Percentiles rank a stretch among this genome's conserved stretches.
These are phyloP conservation scores for Lasiodiplodia theobromae DNA, from an alignment of 2,329 filamentous ascomycete species.

Conservation along the genomic window DNA sequence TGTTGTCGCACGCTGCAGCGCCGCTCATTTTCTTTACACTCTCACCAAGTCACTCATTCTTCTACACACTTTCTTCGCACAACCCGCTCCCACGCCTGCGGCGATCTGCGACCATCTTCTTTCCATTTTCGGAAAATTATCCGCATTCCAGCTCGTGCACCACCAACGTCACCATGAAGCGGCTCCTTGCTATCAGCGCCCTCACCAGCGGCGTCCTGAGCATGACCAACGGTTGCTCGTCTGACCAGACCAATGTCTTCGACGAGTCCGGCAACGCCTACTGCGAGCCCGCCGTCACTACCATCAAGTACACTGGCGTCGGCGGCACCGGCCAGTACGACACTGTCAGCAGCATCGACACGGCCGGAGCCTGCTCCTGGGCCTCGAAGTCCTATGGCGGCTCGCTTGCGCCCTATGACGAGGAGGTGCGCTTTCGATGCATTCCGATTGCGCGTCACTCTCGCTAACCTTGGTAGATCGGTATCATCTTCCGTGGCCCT, in stretches of 20 bases:
- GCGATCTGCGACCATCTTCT: conserved; percentile 15
- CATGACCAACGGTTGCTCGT: conserved; percentile 25
- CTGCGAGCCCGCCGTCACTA: conserved; percentile 65
- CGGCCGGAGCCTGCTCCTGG: conserved; percentile 63
- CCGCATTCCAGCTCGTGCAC: conserved; percentile 8
- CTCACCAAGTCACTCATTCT: conserved; percentile 30
- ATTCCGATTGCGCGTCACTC: not conserved
- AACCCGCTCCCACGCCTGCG: not conserved
- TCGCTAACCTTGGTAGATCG: conserved; percentile 60
- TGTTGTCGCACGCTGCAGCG: conserved; percentile 3
- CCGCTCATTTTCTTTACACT: conserved; percentile 3
- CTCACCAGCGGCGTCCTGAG: conserved; percentile 2
- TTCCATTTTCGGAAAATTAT: not conserved
- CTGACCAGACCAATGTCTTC: conserved; percentile 12
- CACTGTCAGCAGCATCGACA: conserved; percentile 67
- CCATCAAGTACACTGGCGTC: conserved; percentile 72
- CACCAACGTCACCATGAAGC: conserved; percentile 19
- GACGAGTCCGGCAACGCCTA: conserved; percentile 62
- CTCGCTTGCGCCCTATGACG: conserved; percentile 70
- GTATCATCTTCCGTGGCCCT: conserved; percentile 75
- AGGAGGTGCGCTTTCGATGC: conserved; percentile 65
- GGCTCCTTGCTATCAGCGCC: conserved; percentile 19
- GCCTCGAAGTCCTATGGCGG: conserved; percentile 63
- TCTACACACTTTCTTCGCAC: not conserved
- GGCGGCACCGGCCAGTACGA: conserved; percentile 69